Evolutionary conservation across 768 basidiomycete species (phyloP), one percentile per base, ranked within the genome.

Genomic region (Albatrellus ellisii): DNA sequence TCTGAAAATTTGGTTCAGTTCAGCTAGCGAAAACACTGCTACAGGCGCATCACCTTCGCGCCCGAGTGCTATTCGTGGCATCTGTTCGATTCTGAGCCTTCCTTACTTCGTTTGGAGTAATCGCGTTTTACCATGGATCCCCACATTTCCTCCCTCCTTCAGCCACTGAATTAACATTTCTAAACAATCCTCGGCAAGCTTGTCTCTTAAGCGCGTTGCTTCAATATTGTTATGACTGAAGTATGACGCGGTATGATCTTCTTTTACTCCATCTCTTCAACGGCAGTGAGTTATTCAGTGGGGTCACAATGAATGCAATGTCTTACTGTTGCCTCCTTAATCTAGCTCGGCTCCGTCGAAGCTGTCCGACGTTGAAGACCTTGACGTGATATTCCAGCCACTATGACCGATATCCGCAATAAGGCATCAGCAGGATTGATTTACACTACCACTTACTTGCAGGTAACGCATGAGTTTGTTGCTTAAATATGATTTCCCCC

Each of bases 311-410:
- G 3, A 39, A 6, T 15, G 17, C 41, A 39, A 18, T 17, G 2
- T 54, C 69, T 44, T 47, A 88, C 82, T 78, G 73, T 54, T 79
- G 66, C n/a, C 80, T 83, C 57, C 71, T 76, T 55, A 85, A 77
- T 45, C 67, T 73, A 12, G 94, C 94, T 48, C 91, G 77, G 1
- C 83, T 82, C 22, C 91, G 75, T 43, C 92, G 74, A 18, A 95
- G 66, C 59, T 98, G 94, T 5, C 94, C 95, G 22, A 98, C 95
- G 56, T 99, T 98, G 69, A 98, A 98, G 4, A 98, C 95, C 70
- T 90, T 86, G 50, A 95, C 94, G 50, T 94, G 77, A 59, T 97
- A 99, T 61, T 99, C 95, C 34, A 99, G 72, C 95, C 95, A 99
- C 91, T 98, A 50, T 12, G 34, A 43, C 22, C 29, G 9, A 29